Base-by-base conservation (phyloP, 768 basidiomycete species). In the Obba rivulosa region DNA sequence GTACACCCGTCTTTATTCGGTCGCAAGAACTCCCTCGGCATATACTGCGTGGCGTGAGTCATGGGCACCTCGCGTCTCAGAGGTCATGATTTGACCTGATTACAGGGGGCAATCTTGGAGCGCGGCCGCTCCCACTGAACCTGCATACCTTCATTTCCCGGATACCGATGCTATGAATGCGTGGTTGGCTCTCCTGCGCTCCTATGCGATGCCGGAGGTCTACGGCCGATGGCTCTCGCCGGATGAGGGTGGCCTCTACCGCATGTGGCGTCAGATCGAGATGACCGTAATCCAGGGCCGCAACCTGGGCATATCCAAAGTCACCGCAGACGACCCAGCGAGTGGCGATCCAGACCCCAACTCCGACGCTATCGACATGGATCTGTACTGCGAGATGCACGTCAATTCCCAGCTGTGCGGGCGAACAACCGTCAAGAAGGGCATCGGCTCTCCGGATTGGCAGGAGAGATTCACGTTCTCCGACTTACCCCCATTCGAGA, bases 251-350 rank as follows among this genome's bases (percentile, higher is more conserved):
- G 89, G 89, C 7, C 78, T 86, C 10, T 91, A 88, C 66, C 82
- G 91, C 46, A 86, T 92, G 79, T 92, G 87, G 86, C 76, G 92
- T 43, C 85, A 87, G 62, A 74, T 92, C 20, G 80, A 87, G 53
- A 69, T 92, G 21, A 77, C 78, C 24, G 72, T 90, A 46, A 71
- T 84, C 34, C 85, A 88, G 65, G 89, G 81, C 11, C 80, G 88
- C 35, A 82, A 83, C 58, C 70, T 93, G 25, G 85, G 86, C 41
- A 31, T 31, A 31, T 31, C 28, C 28, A 31, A 13, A 13, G 13
- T 13, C 13, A 5, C 28, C 28, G 10, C 39, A 11, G 34, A 42
- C 3, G 47, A 37, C 39, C 25, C 25, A 28, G 18, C 34, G 5
- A 18, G 43, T 2, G 48, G 40, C 11, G 28, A 31, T 5, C 28